Conservation (phyloP, 768 basidiomycete genomes). For the Calocybe gangraenosa region DNA sequence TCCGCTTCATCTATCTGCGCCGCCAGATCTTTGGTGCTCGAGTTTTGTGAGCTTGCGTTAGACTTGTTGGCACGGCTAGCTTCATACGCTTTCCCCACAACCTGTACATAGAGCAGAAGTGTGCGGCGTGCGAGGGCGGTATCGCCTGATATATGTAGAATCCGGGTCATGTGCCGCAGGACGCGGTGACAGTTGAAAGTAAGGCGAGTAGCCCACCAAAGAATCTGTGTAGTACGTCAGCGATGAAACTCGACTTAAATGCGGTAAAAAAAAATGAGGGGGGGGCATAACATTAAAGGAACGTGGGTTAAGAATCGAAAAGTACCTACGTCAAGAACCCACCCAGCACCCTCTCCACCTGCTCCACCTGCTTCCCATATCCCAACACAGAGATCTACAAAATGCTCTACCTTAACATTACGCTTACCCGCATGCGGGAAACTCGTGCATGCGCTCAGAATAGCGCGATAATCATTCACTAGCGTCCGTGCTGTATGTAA, state of each 20-base stretch:
- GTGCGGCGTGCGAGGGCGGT: conserved; percentile 65
- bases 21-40: conserved; percentile 9
- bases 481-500: conserved; percentile 58
- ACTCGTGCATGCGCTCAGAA: conserved; percentile 61
- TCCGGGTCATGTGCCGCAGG: conserved; percentile 78
- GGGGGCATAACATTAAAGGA: background rate
- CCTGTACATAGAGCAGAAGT: conserved; percentile 75
- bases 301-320: background rate
- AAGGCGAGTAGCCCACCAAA: conserved; percentile 92
- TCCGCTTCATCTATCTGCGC: conserved; percentile 48
- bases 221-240: conserved; percentile 49
- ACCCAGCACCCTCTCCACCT: conserved; percentile 57
- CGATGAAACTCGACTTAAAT: no score
- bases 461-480: conserved; percentile 65
- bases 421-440: conserved; percentile 83
- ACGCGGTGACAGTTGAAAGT: conserved; percentile 92
- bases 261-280: no score
- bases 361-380: conserved; percentile 78
- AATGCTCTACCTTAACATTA: conserved; percentile 77
- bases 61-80: conserved; percentile 27
- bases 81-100: conserved; percentile 80
- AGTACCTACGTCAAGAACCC: conserved; percentile 74
- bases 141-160: conserved; percentile 62
- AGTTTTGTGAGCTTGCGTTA: conserved; percentile 1
- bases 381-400: conserved; percentile 75